Percentiles rank a stretch among this genome's conserved stretches.
Evolutionary conservation across 306 rosid species (phyloP).

Genomic region (Spatholobus suberectus): DNA sequence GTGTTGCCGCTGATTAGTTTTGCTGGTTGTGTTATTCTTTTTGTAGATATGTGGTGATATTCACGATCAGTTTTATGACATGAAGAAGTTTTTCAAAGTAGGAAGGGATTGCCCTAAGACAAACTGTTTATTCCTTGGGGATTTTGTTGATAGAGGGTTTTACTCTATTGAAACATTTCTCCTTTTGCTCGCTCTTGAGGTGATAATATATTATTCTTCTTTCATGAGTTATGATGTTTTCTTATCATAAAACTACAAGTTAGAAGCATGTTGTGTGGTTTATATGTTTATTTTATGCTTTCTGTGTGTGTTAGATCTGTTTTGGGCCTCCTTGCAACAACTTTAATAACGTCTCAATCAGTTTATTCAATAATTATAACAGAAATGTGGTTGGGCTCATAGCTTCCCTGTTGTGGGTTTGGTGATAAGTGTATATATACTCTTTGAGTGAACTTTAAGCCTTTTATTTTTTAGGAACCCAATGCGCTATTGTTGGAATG

Average conservation of each 20-base stretch:
- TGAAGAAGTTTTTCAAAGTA: slow-evolving; percentile 99
- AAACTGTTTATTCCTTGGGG: slow-evolving; percentile 96
- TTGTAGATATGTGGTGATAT: slow-evolving; percentile 98
- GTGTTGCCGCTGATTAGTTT: slow-evolving; percentile 19
- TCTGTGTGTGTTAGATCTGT: slow-evolving; percentile 3
- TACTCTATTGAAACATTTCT: slow-evolving; percentile 95
- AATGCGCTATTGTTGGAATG: slow-evolving; percentile 21
- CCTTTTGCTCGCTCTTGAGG: slow-evolving; percentile 95
- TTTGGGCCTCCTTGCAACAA: neutral
- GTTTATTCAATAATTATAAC: slow-evolving; percentile 18
- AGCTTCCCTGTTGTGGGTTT: neutral
- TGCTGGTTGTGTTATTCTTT: neutral
- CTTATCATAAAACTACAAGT: neutral
- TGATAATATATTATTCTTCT: slow-evolving; percentile 41
- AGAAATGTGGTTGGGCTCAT: neutral
- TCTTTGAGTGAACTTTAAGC: neutral
- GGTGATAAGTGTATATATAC: neutral
- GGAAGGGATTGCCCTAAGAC: slow-evolving; percentile 99
- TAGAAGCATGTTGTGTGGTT: neutral
- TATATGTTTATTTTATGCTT: slow-evolving; percentile 3
- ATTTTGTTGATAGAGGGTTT: slow-evolving; percentile 97
- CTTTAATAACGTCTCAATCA: slow-evolving; percentile 6
- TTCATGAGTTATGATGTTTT: too few species aligned
- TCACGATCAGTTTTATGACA: slow-evolving; percentile 97
- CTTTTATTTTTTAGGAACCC: slow-evolving; percentile 1